phyloP scores from a whole-genome alignment of 2,329 filamentous ascomycete species.

The Coniochaeta prunicola region DNA sequence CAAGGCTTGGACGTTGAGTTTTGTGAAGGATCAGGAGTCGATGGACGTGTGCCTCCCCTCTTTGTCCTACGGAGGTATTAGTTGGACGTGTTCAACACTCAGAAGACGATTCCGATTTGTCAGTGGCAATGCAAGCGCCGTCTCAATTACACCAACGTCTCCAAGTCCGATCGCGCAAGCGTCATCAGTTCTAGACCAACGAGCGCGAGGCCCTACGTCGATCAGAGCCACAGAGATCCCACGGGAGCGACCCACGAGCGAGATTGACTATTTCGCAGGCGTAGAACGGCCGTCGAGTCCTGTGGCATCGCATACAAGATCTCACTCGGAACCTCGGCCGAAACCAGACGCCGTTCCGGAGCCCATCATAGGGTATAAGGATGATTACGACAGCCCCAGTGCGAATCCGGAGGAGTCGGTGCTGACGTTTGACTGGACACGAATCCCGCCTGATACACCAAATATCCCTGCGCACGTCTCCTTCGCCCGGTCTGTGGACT shows the following conservation, averaged over 20 bases:
- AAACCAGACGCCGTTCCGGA: slow-evolving; percentile 13
- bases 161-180: slow-evolving; percentile 30
- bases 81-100: slow-evolving; percentile 66
- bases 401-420: slow-evolving; percentile 22
- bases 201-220: slow-evolving; percentile 27
- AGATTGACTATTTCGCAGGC: slow-evolving; percentile 37
- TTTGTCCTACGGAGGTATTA: slow-evolving; percentile 54
- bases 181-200: slow-evolving; percentile 23
- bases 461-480: slow-evolving; percentile 61
- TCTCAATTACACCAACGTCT: slow-evolving; percentile 30
- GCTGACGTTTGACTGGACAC: slow-evolving; percentile 75
- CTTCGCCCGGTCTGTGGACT: slow-evolving; percentile 66
- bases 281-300: slow-evolving; percentile 8
- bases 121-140: slow-evolving; percentile 42
- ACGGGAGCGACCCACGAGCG: slow-evolving; percentile 14
- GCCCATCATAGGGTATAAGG: slow-evolving; percentile 10
- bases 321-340: slow-evolving; percentile 16
- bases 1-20: slow-evolving; percentile 60
- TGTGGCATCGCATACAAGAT: slow-evolving; percentile 7
- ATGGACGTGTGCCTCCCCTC: slow-evolving; percentile 46
- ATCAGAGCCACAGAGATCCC: slow-evolving; percentile 24
- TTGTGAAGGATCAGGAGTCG: slow-evolving; percentile 40
- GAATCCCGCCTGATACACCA: slow-evolving; percentile 53
- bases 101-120: slow-evolving; percentile 62
- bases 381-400: slow-evolving; percentile 20